Evolutionary conservation across 2,329 filamentous ascomycete genomes (phyloP).

Genomic region (Fulvia fulva): DNA sequence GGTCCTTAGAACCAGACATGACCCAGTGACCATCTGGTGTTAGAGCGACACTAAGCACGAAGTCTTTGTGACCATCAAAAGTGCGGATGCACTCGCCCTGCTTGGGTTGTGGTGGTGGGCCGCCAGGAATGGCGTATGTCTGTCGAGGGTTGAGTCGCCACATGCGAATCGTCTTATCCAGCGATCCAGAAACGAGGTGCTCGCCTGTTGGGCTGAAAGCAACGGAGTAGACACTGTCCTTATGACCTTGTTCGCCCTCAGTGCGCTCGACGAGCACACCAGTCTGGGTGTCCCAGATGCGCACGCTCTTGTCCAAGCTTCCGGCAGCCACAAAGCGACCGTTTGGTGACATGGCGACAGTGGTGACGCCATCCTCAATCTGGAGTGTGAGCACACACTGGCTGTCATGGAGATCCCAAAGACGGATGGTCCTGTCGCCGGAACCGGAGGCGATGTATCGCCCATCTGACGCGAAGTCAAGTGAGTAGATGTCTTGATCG

Average conservation of each 20-base stretch:
- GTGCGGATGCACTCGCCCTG: constrained; percentile 92
- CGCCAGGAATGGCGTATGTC: constrained; percentile 44
- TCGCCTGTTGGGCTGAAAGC: constrained; percentile 92
- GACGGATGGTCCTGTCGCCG: constrained; percentile 86
- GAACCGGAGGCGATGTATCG: constrained; percentile 93
- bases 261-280: constrained; percentile 86
- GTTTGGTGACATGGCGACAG: constrained; percentile 93
- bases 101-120: constrained; percentile 49
- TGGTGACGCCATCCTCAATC: constrained; percentile 96
- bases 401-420: constrained; percentile 91
- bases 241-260: constrained; percentile 89
- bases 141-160: constrained; percentile 76
- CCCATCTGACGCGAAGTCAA: constrained; percentile 91
- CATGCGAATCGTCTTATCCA: constrained; percentile 99
- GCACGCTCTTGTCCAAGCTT: constrained; percentile 93
- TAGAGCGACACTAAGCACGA: constrained; percentile 90
- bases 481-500: constrained; percentile 96
- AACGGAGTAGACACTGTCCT: constrained; percentile 94
- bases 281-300: constrained; percentile 88
- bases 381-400: constrained; percentile 78
- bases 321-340: constrained; percentile 91
- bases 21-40: constrained; percentile 95
- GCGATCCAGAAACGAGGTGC: constrained; percentile 86
- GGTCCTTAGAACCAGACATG: constrained; percentile 93
- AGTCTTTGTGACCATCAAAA: constrained; percentile 98